Percentiles rank a stretch among this genome's conserved stretches.
These are phyloP conservation scores for Takakia lepidozioides DNA, from an alignment of 225 moss, liverwort and hornwort species.

Conservation along the genomic window DNA sequence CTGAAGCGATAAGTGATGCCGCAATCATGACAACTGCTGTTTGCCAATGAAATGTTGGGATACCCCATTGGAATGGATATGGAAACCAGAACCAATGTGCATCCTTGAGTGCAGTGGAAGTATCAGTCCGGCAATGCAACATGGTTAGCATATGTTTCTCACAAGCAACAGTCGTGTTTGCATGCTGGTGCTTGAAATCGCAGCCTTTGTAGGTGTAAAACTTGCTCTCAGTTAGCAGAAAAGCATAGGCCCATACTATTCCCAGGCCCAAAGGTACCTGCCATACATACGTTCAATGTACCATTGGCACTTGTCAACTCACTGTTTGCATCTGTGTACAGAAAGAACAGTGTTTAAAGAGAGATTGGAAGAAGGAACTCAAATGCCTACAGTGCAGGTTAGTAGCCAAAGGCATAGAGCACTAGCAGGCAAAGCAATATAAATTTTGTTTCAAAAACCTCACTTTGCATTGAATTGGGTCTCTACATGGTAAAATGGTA, in stretches of 20 bases:
- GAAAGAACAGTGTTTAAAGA: no score
- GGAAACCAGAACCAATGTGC: conserved; percentile 86
- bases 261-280: conserved; percentile 86
- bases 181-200: conserved; percentile 28
- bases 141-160: conserved; percentile 47
- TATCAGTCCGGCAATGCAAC: conserved; percentile 73
- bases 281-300: conserved; percentile 3
- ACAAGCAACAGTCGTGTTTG: conserved; percentile 37
- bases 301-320: no score
- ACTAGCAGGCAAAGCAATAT: no score
- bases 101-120: conserved; percentile 43
- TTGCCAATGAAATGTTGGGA: conserved; percentile 71
- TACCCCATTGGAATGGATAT: conserved; percentile 92
- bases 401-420: no score
- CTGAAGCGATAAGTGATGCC: conserved; percentile 69
- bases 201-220: conserved; percentile 67
- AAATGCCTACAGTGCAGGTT: no score
- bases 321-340: no score
- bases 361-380: no score
- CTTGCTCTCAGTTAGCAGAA: conserved; percentile 75
- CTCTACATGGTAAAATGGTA: no score
- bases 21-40: conserved; percentile 81
- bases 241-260: conserved; percentile 81
- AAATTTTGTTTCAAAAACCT: no score
- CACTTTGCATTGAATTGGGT: no score